A percentile compares a stretch with the other conserved stretches of the same genome.
phyloP scores from a whole-genome alignment of 495 filamentous ascomycete species.

The Trichoderma parareesei region DNA sequence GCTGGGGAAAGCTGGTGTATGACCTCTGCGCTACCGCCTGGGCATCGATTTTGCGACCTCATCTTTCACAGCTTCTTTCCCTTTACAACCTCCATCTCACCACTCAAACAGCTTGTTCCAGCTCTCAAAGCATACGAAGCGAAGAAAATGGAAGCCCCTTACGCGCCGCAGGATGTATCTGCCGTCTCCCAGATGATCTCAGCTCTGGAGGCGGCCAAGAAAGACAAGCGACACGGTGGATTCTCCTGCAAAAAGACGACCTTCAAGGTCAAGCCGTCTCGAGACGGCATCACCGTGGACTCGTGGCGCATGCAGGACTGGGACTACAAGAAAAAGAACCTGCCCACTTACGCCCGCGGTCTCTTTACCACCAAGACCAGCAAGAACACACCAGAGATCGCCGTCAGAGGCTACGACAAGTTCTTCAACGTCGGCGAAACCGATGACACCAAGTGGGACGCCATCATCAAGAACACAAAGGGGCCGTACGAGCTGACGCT shows the following conservation, averaged over 20 bases:
- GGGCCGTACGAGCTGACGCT: slow-evolving; percentile 93
- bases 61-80: neutral
- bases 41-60: neutral
- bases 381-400: slow-evolving; percentile 64
- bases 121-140: neutral
- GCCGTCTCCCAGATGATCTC: slow-evolving; percentile 52
- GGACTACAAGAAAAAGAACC: slow-evolving; percentile 80
- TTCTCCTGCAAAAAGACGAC: slow-evolving; percentile 66
- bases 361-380: slow-evolving; percentile 70
- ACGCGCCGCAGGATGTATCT: slow-evolving; percentile 53
- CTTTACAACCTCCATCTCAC: neutral
- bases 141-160: slow-evolving; percentile 30
- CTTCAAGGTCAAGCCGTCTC: slow-evolving; percentile 54
- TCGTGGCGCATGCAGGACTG: slow-evolving; percentile 91
- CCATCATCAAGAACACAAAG: slow-evolving; percentile 65
- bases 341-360: slow-evolving; percentile 87
- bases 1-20: slow-evolving; percentile 2
- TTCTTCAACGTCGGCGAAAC: slow-evolving; percentile 93
- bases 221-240: slow-evolving; percentile 33
- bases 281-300: slow-evolving; percentile 55
- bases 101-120: neutral
- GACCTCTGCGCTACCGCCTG: neutral
- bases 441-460: slow-evolving; percentile 66
- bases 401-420: slow-evolving; percentile 88
- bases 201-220: slow-evolving; percentile 47